Evolutionary conservation across 768 basidiomycete species (phyloP), one percentile per base, ranked within the genome.

Genomic region (Wakefieldia striispora): DNA sequence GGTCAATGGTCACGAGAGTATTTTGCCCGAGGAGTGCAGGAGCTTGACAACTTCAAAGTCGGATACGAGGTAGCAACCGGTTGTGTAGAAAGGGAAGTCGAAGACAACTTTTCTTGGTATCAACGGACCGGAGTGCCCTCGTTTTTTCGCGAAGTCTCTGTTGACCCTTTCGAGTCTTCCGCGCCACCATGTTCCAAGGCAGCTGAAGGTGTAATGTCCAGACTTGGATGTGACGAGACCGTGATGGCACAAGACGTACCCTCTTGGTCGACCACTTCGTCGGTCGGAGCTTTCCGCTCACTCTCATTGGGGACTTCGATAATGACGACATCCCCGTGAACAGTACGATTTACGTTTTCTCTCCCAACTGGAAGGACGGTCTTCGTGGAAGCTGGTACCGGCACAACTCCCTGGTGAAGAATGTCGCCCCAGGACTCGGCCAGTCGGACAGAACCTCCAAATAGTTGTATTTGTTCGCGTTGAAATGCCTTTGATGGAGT

Each of bases 221-320:
- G n/a, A 37, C 19, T 29, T 35, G 39, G 10, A 47, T 13, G 35
- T 13, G 43, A 37, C 48, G 37, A 23, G 38, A 45, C 7, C 5
- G 37, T 24, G 43, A 43, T 7, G 38, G 23, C 40, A 34, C 23
- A 39, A 36, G 26, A 66, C 80, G 55, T 52, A 90, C 93, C 72
- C 56, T 97, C 95, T 71, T 93, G 90, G 64, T 98, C 95, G 1
- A 98, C 81, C 1, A 98, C 94, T 61, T 95, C 91, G 55, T 97
- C 87, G 2, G 83, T 84, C 6, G 93, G 88, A 1, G 91, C 85
- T 65, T 88, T 92, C 97, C 97, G 98, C 57, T 97, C 87, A 3
- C 72, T 79, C 68, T 94, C 83, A 10, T 84, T 78, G 53, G 97
- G 88, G 0, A 99, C 73, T 65, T 97, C 85, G 10, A 99, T 83